Base-by-base conservation (phyloP, 139 green algal genomes). In the Edaphochlamys debaryana region DNA sequence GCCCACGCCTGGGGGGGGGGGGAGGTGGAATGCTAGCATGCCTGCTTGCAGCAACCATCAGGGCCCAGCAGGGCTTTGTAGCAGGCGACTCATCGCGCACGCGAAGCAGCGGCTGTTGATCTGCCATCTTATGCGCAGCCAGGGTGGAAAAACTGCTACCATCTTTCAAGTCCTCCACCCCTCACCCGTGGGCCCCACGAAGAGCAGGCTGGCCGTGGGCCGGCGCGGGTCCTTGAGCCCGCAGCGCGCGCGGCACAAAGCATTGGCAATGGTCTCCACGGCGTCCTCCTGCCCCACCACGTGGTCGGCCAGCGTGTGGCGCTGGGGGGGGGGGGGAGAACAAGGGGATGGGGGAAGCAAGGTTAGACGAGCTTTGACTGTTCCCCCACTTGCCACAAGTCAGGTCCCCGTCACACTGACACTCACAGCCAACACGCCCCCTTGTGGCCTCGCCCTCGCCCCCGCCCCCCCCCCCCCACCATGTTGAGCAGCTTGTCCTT, bases 201-300 rank as follows among this genome's bases (percentile, higher is more conserved):
- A 98, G 91, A 99, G 97, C 91, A 99, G 96, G 37, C 91, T 95
- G 32, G 97, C 97, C 52, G 98, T 96, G 60, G 97, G 97, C 11
- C 94, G 87, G 75, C 97, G 95, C 66, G 97, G 97, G 89, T 95
- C 91, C 40, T 93, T 92, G 45, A 99, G 91, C 5, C 97, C 96
- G 29, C 94, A 96, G 45, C 95, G 89, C 3, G 95, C 96, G 54
- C 96, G 92, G 90, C 98, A 95, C 78, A 99, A 96, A 32, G 97
- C 97, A 52, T 97, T 92, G 22, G 92, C 87, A n/a, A 99, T 93
- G 8, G 88, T 88, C 38, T 94, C 92, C 40, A 99, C 96, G 0
- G 97, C 97, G 77, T 95, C 91, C 45, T 98, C 90, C 87, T 98
- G 95, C n/a, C 95, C 95, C 42, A 94, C 89, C 41, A 94, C 70